Evolutionary conservation across 108 stramenopile species (phyloP), one percentile per base, ranked within the genome.

Genomic region (Seminavis robusta): DNA sequence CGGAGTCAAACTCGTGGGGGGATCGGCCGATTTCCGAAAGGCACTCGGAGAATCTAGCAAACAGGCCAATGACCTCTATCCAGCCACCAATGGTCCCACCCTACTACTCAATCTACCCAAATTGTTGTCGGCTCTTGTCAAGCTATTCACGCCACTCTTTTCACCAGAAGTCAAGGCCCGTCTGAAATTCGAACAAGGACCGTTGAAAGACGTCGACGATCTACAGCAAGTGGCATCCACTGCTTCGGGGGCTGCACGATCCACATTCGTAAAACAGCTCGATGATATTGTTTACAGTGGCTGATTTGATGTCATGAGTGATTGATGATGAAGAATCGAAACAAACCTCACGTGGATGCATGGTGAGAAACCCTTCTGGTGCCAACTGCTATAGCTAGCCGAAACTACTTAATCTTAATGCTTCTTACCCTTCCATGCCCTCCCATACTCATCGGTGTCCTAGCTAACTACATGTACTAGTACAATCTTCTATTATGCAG

Each of bases 131-230:
- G 83, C 77, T 10, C 40, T 93, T 25, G 86, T 83, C 16, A 85
- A 81, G 49, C 33, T 93, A 8, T 89, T 93, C 47, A 93, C 81
- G 11, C 92, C 92, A 13, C 59, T 93, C 23, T 88, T 93, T 65
- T 86, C 92, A 3, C 20, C 41, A 19, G 70, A 59, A 33, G 90
- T 92, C 3, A 69, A 68, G 26, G 51, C 67, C 43, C 71, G 79
- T 26, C 33, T 92, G 21, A 66, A 70, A 40, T 92, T 92, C 76
- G 80, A 39, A 27, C 61, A 58, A 15, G 89, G 82, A 21, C 84
- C 82, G 11, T 56, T 90, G 61, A 67, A 67, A 41, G 69, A 80
- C 30, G 62, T 84, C 6, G 59, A 52, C 9, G 73, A 77, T 42
- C 63, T 91, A 42, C 45, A 34, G 21, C 67, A 84, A 19, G 73